These are phyloP conservation scores for Fragaria nilgerrensis DNA, from an alignment of 306 rosid genomes.

Conservation along the genomic window DNA sequence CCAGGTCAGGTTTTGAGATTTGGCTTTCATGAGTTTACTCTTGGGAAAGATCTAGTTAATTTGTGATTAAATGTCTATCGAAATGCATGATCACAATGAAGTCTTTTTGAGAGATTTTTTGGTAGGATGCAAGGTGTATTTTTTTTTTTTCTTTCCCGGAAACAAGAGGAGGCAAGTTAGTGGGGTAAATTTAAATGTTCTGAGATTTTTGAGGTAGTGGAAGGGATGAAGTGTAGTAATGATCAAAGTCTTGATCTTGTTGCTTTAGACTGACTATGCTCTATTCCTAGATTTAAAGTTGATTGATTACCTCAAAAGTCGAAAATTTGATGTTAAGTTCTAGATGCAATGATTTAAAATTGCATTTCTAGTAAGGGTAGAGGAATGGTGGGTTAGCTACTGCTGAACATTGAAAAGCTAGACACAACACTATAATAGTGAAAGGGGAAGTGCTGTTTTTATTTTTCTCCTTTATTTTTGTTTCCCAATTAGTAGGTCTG, in stretches of 20 bases:
- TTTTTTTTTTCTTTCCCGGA: background rate
- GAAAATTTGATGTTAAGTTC: background rate
- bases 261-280: background rate
- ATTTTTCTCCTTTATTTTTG: no score
- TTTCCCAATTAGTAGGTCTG: background rate
- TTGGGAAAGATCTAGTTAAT: background rate
- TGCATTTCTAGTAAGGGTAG: background rate
- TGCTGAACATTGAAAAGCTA: background rate
- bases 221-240: background rate
- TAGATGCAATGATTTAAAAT: background rate
- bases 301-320: background rate
- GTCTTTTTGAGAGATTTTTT: background rate
- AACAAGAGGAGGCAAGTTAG: background rate
- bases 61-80: background rate
- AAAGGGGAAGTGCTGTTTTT: background rate
- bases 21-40: background rate
- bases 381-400: slow-evolving; percentile 1
- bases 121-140: background rate
- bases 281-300: background rate
- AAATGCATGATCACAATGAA: background rate
- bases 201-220: background rate
- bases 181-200: background rate
- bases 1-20: background rate
- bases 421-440: background rate
- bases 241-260: background rate